Conservation (phyloP, 2,329 filamentous ascomycete genomes). For the Fusarium continuum region DNA sequence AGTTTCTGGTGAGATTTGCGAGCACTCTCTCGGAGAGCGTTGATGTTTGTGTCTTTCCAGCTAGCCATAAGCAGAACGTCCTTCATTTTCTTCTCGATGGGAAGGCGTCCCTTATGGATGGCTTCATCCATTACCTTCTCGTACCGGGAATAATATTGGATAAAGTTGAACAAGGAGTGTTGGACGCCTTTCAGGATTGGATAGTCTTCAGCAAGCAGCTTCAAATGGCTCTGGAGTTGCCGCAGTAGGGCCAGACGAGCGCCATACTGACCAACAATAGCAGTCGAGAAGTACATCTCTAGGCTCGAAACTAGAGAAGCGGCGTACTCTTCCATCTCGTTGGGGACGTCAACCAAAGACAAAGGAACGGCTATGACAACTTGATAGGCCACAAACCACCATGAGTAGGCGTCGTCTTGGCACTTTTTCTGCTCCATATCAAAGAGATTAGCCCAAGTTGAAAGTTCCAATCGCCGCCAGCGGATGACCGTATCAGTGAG, state of each 20-base stretch:
- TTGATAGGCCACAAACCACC: constrained; percentile 98
- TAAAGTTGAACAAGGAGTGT: constrained; percentile 77
- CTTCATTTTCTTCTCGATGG: constrained; percentile 90
- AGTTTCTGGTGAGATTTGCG: constrained; percentile 90
- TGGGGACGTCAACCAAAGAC: constrained; percentile 66
- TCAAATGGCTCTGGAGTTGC: constrained; percentile 72
- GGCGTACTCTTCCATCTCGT: constrained; percentile 70
- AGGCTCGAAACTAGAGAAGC: constrained; percentile 78
- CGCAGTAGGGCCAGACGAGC: constrained; percentile 76
- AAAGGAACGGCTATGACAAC: constrained; percentile 81
- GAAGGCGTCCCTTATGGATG: constrained; percentile 72
- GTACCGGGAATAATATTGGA: constrained; percentile 78
- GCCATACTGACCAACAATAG: constrained; percentile 82
- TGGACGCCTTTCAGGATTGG: constrained; percentile 66
- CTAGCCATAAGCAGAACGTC: constrained; percentile 92
- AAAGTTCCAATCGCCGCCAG: constrained; percentile 91
- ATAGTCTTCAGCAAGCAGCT: constrained; percentile 67
- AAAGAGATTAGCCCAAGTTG: constrained; percentile 89
- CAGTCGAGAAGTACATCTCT: constrained; percentile 79
- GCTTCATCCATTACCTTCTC: constrained; percentile 70
- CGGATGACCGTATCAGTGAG: constrained; percentile 83
- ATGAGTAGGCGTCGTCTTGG: constrained; percentile 80
- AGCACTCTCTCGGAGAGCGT: constrained; percentile 86
- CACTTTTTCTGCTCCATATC: constrained; percentile 84
- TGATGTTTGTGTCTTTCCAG: constrained; percentile 98